These are phyloP conservation scores for Mortierella sp. DNA, from an alignment of 371 early-diverging fungal species.

Conservation along the genomic window DNA sequence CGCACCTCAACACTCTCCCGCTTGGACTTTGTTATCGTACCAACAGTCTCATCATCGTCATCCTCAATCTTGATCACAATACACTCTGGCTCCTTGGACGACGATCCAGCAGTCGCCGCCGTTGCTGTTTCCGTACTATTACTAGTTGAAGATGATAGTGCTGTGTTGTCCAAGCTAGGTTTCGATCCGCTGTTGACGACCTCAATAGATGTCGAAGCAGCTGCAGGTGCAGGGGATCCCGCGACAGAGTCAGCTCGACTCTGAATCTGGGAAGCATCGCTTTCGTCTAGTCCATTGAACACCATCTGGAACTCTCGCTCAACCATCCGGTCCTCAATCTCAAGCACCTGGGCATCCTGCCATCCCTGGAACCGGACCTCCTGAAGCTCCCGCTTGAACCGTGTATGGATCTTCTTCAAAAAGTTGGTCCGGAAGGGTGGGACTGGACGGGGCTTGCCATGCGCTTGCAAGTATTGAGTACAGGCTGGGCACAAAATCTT, in stretches of 20 bases:
- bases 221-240: slow-evolving; percentile 17
- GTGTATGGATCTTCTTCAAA: slow-evolving; percentile 49
- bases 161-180: background rate
- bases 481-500: slow-evolving; percentile 45
- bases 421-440: slow-evolving; percentile 47
- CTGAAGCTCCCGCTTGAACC: slow-evolving; percentile 53
- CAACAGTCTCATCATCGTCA: slow-evolving; percentile 19
- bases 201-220: background rate
- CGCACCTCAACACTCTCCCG: slow-evolving; percentile 31
- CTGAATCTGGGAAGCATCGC: slow-evolving; percentile 17
- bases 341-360: slow-evolving; percentile 57
- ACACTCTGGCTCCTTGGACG: slow-evolving; percentile 16
- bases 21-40: background rate
- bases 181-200: background rate
- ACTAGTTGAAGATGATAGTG: background rate
- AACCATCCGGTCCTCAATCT: slow-evolving; percentile 50
- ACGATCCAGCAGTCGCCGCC: background rate
- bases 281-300: slow-evolving; percentile 47
- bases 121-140: background rate
- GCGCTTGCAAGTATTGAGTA: slow-evolving; percentile 34
- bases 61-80: slow-evolving; percentile 54
- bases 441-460: slow-evolving; percentile 46
- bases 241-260: slow-evolving; percentile 12
- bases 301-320: slow-evolving; percentile 54
- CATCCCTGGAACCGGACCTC: slow-evolving; percentile 56